Percentiles rank a stretch among this genome's conserved stretches.
Conservation (phyloP, 129 eudicot genomes). For the Pseudognaphalium luteoalbum region DNA sequence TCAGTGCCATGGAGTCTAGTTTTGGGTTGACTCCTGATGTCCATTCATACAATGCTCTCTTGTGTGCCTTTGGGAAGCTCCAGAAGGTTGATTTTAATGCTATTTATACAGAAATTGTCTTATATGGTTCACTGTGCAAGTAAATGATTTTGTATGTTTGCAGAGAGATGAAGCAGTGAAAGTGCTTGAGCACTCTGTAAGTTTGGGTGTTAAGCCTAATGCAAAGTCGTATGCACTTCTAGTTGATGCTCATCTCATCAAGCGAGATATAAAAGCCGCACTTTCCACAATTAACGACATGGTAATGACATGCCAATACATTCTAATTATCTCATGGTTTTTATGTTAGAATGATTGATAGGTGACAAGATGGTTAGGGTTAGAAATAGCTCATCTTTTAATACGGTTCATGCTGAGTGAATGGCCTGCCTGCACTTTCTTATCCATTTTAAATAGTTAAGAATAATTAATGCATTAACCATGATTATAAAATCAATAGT, state of each 20-base stretch:
- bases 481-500: no score
- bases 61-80: constrained; percentile 76
- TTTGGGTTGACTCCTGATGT: constrained; percentile 83
- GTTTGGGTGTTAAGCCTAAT: constrained; percentile 80
- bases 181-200: constrained; percentile 68
- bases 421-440: no score
- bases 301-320: constrained; percentile 45
- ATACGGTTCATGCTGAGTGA: no score
- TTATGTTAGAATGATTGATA: background rate
- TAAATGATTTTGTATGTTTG: constrained; percentile 21
- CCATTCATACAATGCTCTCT: constrained; percentile 82
- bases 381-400: no score
- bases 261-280: constrained; percentile 74
- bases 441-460: no score
- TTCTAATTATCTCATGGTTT: background rate
- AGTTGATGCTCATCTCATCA: constrained; percentile 75
- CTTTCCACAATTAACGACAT: constrained; percentile 57
- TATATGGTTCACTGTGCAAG: background rate
- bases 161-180: constrained; percentile 78
- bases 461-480: no score
- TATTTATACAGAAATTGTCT: background rate
- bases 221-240: constrained; percentile 67
- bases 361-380: no score
- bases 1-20: constrained; percentile 56
- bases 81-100: constrained; percentile 49